Evolutionary conservation across 108 stramenopile genomes (phyloP).

Genomic region (Epithemia pelagica): DNA sequence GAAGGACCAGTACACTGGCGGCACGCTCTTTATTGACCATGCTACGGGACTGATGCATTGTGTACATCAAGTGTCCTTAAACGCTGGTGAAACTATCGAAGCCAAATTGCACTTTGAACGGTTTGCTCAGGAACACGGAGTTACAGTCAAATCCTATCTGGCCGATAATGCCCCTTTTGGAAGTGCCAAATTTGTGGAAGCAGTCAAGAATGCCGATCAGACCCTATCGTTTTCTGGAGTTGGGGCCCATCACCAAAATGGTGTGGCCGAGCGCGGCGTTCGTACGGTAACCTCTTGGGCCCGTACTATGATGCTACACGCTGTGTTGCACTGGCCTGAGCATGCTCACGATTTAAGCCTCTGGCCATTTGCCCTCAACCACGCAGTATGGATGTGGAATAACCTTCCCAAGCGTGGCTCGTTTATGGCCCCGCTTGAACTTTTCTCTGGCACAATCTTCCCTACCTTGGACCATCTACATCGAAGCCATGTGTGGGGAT

Average conservation of each 20-base stretch:
- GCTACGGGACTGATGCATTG: conserved; percentile 18
- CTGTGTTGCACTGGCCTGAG: conserved; percentile 35
- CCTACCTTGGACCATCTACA: conserved; percentile 7
- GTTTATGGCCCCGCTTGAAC: conserved; percentile 17
- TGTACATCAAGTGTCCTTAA: conserved; percentile 18
- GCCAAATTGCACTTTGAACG: conserved; percentile 29
- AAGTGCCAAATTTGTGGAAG: neutral
- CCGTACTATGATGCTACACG: conserved; percentile 32
- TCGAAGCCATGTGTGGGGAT: conserved; percentile 30
- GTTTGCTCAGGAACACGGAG: conserved; percentile 11
- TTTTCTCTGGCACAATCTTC: conserved; percentile 8
- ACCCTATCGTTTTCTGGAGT: conserved; percentile 29
- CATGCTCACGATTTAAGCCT: neutral
- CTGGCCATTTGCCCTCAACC: conserved; percentile 35
- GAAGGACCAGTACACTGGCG: neutral
- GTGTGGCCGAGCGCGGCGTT: conserved; percentile 35
- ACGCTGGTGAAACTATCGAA: conserved; percentile 29
- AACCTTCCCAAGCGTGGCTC: conserved; percentile 14
- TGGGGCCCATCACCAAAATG: conserved; percentile 56
- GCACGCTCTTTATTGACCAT: conserved; percentile 8
- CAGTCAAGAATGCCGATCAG: conserved; percentile 8
- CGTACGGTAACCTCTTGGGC: conserved; percentile 27
- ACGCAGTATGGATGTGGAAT: conserved; percentile 32
- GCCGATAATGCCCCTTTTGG: conserved; percentile 31
- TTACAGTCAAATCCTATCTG: conserved; percentile 16